These are phyloP conservation scores for Entomortierella beljakovae DNA, from an alignment of 192 early-diverging fungal genomes.

Conservation along the genomic window DNA sequence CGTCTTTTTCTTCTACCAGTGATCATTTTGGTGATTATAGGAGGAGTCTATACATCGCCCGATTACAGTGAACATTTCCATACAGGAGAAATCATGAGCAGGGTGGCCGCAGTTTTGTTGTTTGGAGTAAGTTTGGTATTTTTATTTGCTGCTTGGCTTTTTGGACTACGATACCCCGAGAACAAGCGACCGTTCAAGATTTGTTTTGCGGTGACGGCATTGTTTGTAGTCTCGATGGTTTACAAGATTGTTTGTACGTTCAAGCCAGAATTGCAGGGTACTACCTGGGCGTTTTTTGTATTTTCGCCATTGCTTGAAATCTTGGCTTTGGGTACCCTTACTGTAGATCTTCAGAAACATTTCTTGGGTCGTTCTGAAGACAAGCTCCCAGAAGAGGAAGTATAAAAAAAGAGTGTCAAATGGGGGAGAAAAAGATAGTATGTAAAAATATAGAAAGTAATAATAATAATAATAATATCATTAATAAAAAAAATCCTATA, in stretches of 20 bases:
- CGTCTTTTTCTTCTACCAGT: slow-evolving; percentile 25
- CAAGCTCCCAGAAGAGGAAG: no score
- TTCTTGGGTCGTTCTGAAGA: slow-evolving; percentile 29
- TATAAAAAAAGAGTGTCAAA: no score
- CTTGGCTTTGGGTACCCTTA: slow-evolving; percentile 1
- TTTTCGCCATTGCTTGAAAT: slow-evolving; percentile 28
- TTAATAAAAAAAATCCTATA: no score
- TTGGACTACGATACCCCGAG: slow-evolving; percentile 7
- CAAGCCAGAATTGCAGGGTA: neutral
- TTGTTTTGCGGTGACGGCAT: neutral
- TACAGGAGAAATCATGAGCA: slow-evolving; percentile 7
- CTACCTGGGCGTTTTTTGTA: slow-evolving; percentile 8
- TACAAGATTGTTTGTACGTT: slow-evolving; percentile 36
- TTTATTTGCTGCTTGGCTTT: slow-evolving; percentile 8
- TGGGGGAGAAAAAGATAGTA: no score
- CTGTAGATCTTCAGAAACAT: slow-evolving; percentile 14
- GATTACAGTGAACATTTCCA: neutral
- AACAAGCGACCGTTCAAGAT: slow-evolving; percentile 1
- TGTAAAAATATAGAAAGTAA: no score
- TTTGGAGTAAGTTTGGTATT: slow-evolving; percentile 3
- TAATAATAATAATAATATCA: no score
- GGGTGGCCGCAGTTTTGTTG: slow-evolving; percentile 4
- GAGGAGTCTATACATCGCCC: slow-evolving; percentile 2
- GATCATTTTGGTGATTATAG: slow-evolving; percentile 18
- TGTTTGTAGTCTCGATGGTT: slow-evolving; percentile 27